These are phyloP conservation scores for Lyophyllum atratum DNA, from an alignment of 768 basidiomycete species.

Conservation along the genomic window DNA sequence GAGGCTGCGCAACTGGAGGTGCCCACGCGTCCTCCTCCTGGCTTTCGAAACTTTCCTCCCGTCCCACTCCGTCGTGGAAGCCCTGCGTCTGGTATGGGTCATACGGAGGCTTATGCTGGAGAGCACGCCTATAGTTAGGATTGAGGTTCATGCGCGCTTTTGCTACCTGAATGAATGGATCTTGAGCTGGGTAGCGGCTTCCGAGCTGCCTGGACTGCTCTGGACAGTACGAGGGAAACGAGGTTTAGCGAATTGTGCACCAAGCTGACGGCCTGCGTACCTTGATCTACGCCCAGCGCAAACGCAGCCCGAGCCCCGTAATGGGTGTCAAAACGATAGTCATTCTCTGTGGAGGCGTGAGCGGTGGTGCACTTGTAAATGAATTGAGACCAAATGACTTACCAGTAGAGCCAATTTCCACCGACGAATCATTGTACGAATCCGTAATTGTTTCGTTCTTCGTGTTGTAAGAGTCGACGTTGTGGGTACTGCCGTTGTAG, in stretches of 20 bases:
- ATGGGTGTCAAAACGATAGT: background rate
- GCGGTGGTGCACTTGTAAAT: too few relatives aligned
- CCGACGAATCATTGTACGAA: slow-evolving; percentile 2
- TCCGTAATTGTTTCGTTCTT: background rate
- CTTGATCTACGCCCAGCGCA: background rate
- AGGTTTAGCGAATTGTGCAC: background rate
- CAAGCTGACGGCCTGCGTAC: background rate
- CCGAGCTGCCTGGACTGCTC: background rate
- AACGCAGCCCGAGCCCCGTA: background rate
- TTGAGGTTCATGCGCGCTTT: background rate
- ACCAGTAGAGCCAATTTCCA: background rate
- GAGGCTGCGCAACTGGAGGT: background rate
- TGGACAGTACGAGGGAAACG: background rate
- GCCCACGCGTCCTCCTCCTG: background rate
- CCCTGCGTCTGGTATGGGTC: background rate
- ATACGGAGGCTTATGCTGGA: background rate
- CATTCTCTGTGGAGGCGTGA: background rate
- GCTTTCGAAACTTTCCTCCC: too few relatives aligned
- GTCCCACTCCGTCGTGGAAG: background rate
- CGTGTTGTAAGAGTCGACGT: background rate
- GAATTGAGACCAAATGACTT: background rate
- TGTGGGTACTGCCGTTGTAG: background rate
- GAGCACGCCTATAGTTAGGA: background rate
- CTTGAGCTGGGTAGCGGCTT: background rate
- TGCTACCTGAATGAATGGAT: background rate